Conservation (phyloP, 345 rosid genomes). For the Melaleuca alternifolia region DNA sequence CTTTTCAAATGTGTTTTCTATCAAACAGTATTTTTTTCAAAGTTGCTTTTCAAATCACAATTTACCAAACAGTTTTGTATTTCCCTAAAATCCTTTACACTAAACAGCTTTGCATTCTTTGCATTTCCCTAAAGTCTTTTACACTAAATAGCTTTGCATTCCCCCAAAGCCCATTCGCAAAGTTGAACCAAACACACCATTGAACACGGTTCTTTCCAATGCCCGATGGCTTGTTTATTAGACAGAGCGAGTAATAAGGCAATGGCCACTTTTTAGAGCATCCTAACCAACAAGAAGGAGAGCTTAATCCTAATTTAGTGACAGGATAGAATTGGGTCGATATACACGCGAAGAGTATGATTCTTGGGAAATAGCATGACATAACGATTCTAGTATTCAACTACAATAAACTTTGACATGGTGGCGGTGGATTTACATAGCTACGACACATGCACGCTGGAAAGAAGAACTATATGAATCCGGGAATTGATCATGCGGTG, state of each 20-base stretch:
- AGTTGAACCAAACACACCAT: too few species aligned
- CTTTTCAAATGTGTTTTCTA: too few species aligned
- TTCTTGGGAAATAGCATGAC: neutral
- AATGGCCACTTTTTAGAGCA: neutral
- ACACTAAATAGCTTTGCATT: too few species aligned
- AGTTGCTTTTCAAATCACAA: too few species aligned
- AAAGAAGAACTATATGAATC: neutral
- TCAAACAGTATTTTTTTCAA: too few species aligned
- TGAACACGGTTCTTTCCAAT: neutral
- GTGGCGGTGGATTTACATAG: neutral
- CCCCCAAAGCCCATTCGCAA: too few species aligned
- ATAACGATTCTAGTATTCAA: neutral
- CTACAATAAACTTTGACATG: neutral
- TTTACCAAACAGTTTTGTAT: too few species aligned
- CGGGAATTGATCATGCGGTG: neutral
- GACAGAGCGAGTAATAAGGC: neutral
- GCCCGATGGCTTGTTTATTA: neutral
- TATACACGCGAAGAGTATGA: neutral
- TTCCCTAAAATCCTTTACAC: too few species aligned
- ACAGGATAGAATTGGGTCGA: neutral
- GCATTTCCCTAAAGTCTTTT: too few species aligned
- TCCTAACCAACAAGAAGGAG: neutral
- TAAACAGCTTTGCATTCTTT: too few species aligned
- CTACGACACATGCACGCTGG: neutral
- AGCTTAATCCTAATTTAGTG: neutral